Conservation (phyloP, 2,329 filamentous ascomycete species). For the Chaetomium sp. region DNA sequence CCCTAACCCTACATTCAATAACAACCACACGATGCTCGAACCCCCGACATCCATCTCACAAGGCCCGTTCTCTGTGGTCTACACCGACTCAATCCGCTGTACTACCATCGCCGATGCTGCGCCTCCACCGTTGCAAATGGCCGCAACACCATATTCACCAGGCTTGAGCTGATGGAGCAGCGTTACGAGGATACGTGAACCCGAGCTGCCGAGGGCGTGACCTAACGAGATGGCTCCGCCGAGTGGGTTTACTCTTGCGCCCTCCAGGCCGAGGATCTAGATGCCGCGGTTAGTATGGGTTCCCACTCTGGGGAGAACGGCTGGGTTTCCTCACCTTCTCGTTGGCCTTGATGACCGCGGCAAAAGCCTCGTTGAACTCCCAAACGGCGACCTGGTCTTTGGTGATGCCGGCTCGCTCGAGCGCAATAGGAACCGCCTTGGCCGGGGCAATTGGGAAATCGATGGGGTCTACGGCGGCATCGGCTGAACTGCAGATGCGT, state of each 20-base stretch:
- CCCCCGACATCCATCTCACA: not conserved
- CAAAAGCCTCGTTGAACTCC: conserved; percentile 99
- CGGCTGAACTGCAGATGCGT: conserved; percentile 79
- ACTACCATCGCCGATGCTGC: conserved; percentile 90
- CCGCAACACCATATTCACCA: conserved; percentile 91
- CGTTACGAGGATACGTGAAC: conserved; percentile 86
- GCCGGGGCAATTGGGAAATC: conserved; percentile 94
- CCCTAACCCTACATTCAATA: not conserved
- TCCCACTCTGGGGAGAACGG: not conserved
- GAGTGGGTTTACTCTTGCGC: conserved; percentile 80
- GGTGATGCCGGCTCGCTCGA: conserved; percentile 85
- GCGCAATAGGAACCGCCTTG: conserved; percentile 86
- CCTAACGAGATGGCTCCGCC: conserved; percentile 91
- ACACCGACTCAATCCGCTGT: conserved; percentile 70
- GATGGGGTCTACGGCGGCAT: conserved; percentile 86
- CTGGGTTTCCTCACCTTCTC: conserved; percentile 63
- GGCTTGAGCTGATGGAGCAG: conserved; percentile 88
- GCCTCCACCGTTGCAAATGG: conserved; percentile 96
- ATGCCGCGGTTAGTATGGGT: conserved; percentile 26
- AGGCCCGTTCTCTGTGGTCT: not conserved
- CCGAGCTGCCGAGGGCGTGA: conserved; percentile 90
- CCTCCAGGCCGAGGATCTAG: conserved; percentile 77
- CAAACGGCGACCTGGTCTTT: conserved; percentile 91
- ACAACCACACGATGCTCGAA: not conserved
- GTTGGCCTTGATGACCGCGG: conserved; percentile 92